Evolutionary conservation across 2,329 filamentous ascomycete species (phyloP), one percentile per base, ranked within the genome.

Genomic region (Pseudogymnoascus sp.): DNA sequence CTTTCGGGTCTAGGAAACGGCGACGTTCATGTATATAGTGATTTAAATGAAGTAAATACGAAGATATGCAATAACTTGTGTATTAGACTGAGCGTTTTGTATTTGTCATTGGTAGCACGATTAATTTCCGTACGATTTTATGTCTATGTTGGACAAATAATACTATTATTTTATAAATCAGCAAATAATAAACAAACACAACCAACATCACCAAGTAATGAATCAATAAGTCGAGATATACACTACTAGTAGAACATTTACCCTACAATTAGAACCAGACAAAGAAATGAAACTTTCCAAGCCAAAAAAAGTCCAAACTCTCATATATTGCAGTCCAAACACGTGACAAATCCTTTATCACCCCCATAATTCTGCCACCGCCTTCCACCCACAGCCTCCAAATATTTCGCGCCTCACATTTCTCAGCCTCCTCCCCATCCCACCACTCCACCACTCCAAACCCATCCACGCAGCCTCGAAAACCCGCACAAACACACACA

Each of bases 401-500:
- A 37, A 37, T 39, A 39, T 59, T 39, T 39, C 31, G 23, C 31
- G 37, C 37, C 31, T 39, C 55, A n/a, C 16, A 29, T 37, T 59
- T 39, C 37, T 39, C 55, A 59, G 55, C 31, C 55, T 59, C 55
- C 33, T 38, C 31, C 21, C 29, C 10, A 19, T 31, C 55, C 55
- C 55, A 31, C 26, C 26, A 31, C 49, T 33, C 21, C 49, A 33
- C 21, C 6, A 31, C 43, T 16, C 23, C 33, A 35, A 59, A 23
- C 31, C 31, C 31, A 37, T 33, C 52, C 10, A 59, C 12, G 6
- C 45, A 23, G 19, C 19, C 52, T 33, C 55, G 7, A 23, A 59
- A 14, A 6, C 16, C 55, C n/a, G 16, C 1, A 12, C 26, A 31
- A 23, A 59, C 11, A 59, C 45, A 59, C n/a, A 38, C 61, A 71